Evolutionary conservation across 2,329 filamentous ascomycete species (phyloP), one percentile per base, ranked within the genome.

Genomic region (Apiospora pterosperma): DNA sequence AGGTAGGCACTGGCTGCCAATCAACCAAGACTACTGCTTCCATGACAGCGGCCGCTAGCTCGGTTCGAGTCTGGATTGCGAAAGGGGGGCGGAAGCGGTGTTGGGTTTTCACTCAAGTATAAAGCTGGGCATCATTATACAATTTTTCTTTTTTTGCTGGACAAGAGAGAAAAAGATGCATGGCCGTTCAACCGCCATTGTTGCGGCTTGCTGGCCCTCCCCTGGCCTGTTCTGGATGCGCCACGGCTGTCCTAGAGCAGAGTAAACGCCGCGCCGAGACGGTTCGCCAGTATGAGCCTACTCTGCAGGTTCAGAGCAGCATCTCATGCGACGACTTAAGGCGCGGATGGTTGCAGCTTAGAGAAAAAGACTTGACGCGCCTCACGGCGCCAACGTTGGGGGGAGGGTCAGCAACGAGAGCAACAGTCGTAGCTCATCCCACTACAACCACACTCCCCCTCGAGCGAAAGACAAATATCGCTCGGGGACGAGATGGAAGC

Each of bases 251-350:
- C 59, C 28, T 62, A 66, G 69, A 68, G 68, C 63, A 63, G 55
- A 66, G 63, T 67, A 75, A 75, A 67, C 68, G 74, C 73, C 73
- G 73, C 69, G 72, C 64, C 74, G 69, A 72, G 71, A 67, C 68
- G 23, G 39, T 19, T 31, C n/a, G 38, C 23, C 34, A 23, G 28
- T 25, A 48, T 41, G 16, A 52, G 23, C 36, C 48, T 52, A 21
- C 21, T 61, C 59, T 64, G 64, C 64, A 36, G 64, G 64, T n/a
- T 62, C 62, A 19, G 59, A 62, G 16, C 48, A 34, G 39, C 5
- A 10, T 25, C 39, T 36, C 16, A 14, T 62, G 28, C n/a, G 48
- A 34, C 10, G 14, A 34, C 41, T 62, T 62, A 25, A 19, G 31
- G 59, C n/a, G 25, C 34, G 48, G 48, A n/a, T 34, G 36, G 36